Percentiles rank a stretch among this genome's conserved stretches.
Conservation (phyloP, 495 filamentous ascomycete species). For the Stereocaulon alpinum region DNA sequence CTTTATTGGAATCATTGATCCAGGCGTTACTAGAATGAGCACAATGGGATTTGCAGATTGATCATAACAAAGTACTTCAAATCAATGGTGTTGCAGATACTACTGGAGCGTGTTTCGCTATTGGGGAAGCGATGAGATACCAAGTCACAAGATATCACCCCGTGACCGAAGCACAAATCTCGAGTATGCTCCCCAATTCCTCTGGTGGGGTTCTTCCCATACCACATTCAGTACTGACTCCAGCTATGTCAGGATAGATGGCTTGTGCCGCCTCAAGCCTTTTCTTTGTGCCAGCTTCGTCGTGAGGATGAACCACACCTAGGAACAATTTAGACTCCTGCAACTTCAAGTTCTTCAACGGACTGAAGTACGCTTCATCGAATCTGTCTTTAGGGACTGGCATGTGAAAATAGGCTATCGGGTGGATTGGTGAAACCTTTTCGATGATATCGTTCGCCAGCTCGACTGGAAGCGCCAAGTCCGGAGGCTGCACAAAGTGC, state of each 20-base stretch:
- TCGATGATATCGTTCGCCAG: slow-evolving; percentile 26
- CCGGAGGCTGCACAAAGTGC: slow-evolving; percentile 35
- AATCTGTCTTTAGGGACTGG: slow-evolving; percentile 33
- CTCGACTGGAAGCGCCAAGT: slow-evolving; percentile 25
- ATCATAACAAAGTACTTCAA: too few species aligned
- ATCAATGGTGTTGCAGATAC: too few species aligned
- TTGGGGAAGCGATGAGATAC: too few species aligned
- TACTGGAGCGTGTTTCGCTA: too few species aligned
- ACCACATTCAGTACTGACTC: slow-evolving; percentile 37
- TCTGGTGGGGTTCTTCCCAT: slow-evolving; percentile 32
- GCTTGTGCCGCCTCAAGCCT: slow-evolving; percentile 29
- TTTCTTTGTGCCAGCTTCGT: slow-evolving; percentile 31
- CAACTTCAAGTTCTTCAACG: slow-evolving; percentile 27
- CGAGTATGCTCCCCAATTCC: slow-evolving; percentile 29
- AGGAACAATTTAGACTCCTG: slow-evolving; percentile 27
- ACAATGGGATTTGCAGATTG: too few species aligned
- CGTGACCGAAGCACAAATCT: slow-evolving; percentile 7
- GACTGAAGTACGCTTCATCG: slow-evolving; percentile 26
- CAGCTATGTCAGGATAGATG: slow-evolving; percentile 25
- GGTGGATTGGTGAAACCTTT: slow-evolving; percentile 8
- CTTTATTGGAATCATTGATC: too few species aligned
- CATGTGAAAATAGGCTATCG: slow-evolving; percentile 35
- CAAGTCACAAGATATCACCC: too few species aligned
- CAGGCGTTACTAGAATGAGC: too few species aligned
- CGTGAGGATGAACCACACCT: slow-evolving; percentile 34